Evolutionary conservation across 768 basidiomycete genomes (phyloP).

Genomic region (Megacollybia marginata): DNA sequence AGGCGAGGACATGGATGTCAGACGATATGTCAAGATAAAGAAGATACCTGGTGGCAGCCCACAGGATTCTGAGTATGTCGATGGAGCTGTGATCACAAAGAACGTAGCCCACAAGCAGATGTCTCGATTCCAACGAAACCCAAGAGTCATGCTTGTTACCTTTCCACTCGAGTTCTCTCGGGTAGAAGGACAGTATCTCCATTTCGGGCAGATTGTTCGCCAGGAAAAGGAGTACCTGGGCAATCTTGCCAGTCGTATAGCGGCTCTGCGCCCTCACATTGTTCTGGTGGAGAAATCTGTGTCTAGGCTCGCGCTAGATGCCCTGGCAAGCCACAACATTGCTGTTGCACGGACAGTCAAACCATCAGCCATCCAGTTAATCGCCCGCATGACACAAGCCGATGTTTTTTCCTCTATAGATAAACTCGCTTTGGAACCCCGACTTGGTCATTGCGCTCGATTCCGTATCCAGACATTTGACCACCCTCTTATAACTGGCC

Average conservation of each 20-base stretch:
- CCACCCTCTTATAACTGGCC: constrained; percentile 88
- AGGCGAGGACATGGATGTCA: constrained; percentile 91
- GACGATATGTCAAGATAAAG: constrained; percentile 96
- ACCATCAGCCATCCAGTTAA: constrained; percentile 74
- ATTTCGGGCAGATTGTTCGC: constrained; percentile 82
- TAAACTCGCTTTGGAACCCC: constrained; percentile 82
- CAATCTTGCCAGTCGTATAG: constrained; percentile 81
- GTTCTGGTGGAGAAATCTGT: constrained; percentile 90
- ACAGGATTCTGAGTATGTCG: constrained; percentile 91
- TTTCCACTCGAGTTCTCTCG: constrained; percentile 93
- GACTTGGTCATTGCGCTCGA: constrained; percentile 78
- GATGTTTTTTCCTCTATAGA: constrained; percentile 96
- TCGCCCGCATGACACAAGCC: constrained; percentile 91
- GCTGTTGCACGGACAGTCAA: constrained; percentile 90
- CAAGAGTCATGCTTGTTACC: constrained; percentile 93
- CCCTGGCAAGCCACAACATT: constrained; percentile 76
- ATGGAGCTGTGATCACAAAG: constrained; percentile 96
- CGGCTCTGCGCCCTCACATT: constrained; percentile 86
- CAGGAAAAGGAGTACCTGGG: constrained; percentile 92
- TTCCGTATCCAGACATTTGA: constrained; percentile 93
- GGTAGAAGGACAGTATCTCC: constrained; percentile 87
- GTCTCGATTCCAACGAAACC: constrained; percentile 74
- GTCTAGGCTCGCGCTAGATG: constrained; percentile 83
- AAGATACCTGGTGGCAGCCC: constrained; percentile 94
- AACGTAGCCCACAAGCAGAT: constrained; percentile 96